A percentile compares a stretch with the other conserved stretches of the same genome.
Conservation (phyloP, 805 yeast species). For the Yarrowia sp. region DNA sequence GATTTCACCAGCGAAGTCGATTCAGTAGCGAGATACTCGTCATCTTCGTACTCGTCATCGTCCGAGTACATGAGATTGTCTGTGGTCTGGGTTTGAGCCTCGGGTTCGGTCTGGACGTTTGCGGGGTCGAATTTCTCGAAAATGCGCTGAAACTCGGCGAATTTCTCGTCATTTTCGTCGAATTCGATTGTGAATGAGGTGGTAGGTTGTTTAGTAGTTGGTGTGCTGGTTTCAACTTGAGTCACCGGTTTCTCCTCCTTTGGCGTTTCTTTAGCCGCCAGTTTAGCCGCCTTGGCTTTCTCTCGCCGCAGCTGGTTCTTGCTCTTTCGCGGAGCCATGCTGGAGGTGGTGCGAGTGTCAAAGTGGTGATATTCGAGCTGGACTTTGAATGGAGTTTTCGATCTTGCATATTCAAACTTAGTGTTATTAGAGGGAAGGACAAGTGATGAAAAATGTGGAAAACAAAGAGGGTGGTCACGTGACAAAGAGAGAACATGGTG, state of each 20-base stretch:
- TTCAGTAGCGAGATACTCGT: constrained; percentile 48
- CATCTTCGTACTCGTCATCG: constrained; percentile 39
- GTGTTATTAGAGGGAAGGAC: no score
- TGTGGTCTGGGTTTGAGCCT: neutral
- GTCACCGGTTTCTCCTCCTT: neutral
- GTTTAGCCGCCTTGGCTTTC: constrained; percentile 54
- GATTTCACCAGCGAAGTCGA: constrained; percentile 53
- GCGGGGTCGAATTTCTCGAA: constrained; percentile 28
- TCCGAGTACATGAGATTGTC: constrained; percentile 32
- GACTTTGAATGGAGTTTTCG: no score
- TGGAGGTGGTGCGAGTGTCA: neutral
- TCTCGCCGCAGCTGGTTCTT: constrained; percentile 53
- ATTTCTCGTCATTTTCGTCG: constrained; percentile 8
- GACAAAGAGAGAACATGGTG: no score
- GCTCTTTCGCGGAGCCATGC: constrained; percentile 49
- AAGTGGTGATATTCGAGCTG: neutral
- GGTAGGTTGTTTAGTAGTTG: neutral
- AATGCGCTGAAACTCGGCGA: constrained; percentile 22
- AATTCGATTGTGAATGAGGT: neutral
- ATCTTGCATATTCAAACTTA: no score
- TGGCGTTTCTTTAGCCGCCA: neutral
- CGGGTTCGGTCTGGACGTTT: neutral
- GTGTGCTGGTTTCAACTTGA: no score
- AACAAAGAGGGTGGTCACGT: no score
- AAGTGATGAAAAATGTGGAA: no score